Conservation (phyloP, 768 basidiomycete species). For the Russula emetica region DNA sequence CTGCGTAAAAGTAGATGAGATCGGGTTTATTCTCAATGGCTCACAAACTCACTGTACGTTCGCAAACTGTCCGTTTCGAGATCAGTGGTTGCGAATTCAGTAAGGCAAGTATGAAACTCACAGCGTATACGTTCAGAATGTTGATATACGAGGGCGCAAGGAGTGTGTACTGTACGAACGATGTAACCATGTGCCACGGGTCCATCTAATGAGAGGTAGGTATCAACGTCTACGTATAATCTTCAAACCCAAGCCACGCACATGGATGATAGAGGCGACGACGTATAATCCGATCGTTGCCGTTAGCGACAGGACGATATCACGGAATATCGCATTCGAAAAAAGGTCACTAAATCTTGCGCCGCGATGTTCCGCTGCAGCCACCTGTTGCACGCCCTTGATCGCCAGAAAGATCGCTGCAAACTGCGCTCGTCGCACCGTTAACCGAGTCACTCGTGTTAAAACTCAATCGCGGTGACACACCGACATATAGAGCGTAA, state of each 20-base stretch:
- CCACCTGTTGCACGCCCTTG: slow-evolving; percentile 67
- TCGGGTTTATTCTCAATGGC: neutral
- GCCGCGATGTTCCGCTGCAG: slow-evolving; percentile 41
- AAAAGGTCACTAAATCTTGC: slow-evolving; percentile 61
- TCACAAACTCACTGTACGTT: slow-evolving; percentile 58
- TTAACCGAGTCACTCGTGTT: neutral
- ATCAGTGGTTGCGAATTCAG: neutral
- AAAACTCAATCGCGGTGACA: slow-evolving; percentile 30
- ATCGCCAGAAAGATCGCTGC: slow-evolving; percentile 79
- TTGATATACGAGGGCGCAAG: slow-evolving; percentile 93
- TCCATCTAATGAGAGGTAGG: slow-evolving; percentile 55
- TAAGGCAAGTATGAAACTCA: slow-evolving; percentile 34
- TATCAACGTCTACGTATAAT: slow-evolving; percentile 17
- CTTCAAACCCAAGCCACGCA: slow-evolving; percentile 41
- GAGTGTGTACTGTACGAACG: slow-evolving; percentile 87
- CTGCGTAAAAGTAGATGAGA: slow-evolving; percentile 31
- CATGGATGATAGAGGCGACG: slow-evolving; percentile 76
- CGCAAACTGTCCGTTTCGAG: slow-evolving; percentile 51
- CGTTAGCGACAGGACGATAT: slow-evolving; percentile 78
- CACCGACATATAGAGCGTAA: slow-evolving; percentile 97
- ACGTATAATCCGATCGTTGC: slow-evolving; percentile 92
- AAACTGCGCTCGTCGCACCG: slow-evolving; percentile 41
- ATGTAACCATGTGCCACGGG: slow-evolving; percentile 98
- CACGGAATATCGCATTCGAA: slow-evolving; percentile 73
- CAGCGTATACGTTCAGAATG: slow-evolving; percentile 87